Evolutionary conservation across 2,329 filamentous ascomycete genomes (phyloP).

Genomic region (Ceratocystis harringtonii): DNA sequence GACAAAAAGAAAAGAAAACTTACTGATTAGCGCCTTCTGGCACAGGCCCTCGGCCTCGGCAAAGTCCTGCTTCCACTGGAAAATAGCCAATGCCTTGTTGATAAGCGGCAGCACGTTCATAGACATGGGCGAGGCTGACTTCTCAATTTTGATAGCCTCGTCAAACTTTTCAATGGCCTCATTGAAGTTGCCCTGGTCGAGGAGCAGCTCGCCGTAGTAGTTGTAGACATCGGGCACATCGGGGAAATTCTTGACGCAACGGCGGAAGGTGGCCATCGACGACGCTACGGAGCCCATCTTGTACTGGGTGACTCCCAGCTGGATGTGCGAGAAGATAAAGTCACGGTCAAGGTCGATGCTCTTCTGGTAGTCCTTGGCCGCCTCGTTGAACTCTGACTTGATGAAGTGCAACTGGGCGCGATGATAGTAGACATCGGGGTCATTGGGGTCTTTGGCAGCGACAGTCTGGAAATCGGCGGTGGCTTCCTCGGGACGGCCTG

Average conservation of each 20-base stretch:
- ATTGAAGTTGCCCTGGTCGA: conserved; percentile 90
- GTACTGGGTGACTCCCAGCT: conserved; percentile 97
- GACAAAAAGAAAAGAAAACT: conserved; percentile 27
- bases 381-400: conserved; percentile 79
- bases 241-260: conserved; percentile 96
- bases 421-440: conserved; percentile 98
- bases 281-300: conserved; percentile 98
- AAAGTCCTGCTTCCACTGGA: conserved; percentile 98
- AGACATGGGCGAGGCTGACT: conserved; percentile 76
- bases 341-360: conserved; percentile 91
- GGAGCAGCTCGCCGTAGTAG: conserved; percentile 93
- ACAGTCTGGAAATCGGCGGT: conserved; percentile 78
- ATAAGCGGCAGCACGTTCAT: conserved; percentile 97
- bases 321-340: conserved; percentile 99
- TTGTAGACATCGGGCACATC: conserved; percentile 97
- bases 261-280: conserved; percentile 94
- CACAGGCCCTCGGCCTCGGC: conserved; percentile 88
- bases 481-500: conserved; percentile 63
- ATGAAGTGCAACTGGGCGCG: conserved; percentile 97
- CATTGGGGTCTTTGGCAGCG: conserved; percentile 66
- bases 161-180: conserved; percentile 98
- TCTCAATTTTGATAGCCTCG: conserved; percentile 97
- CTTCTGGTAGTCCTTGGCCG: conserved; percentile 97
- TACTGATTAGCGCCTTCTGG: conserved; percentile 93
- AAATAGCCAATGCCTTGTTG: conserved; percentile 93